Evolutionary conservation across 805 yeast genomes (phyloP), one percentile per base, ranked within the genome.

Genomic region (Dipodascopsis uninucleata): DNA sequence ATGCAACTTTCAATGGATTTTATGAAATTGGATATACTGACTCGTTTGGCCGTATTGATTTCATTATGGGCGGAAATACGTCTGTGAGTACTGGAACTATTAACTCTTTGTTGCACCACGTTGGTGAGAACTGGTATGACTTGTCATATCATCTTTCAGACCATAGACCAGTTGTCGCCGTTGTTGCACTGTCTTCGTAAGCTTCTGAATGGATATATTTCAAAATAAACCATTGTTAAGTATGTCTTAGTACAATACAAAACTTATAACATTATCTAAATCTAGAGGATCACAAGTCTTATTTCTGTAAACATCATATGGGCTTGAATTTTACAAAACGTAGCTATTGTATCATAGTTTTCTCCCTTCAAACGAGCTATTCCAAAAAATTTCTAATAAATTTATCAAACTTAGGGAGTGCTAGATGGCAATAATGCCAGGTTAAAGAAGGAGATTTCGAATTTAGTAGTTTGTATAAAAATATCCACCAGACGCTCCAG

Each of bases 141-240:
- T 7, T 25, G n/a, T 34, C 3, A 10, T 31, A 18, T 20, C 39
- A 43, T 31, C 25, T 39, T 10, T 39, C 45, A 7, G 47, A 43
- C 23, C 45, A 38, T 31, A 21, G 47, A 17, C 47, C 47, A 16
- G 31, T 39, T 22, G 28, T 42, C 5, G 34, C 39, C 7, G 47
- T 38, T 21, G 35, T 43, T n/a, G n/a, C n/a, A n/a, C n/a, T n/a
- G n/a, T n/a, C n/a, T n/a, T n/a, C n/a, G n/a, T n/a, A n/a, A n/a
- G n/a, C n/a, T n/a, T n/a, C n/a, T n/a, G n/a, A n/a, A n/a, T n/a
- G n/a, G n/a, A n/a, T n/a, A n/a, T n/a, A n/a, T n/a, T n/a, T n/a
- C n/a, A n/a, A n/a, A n/a, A n/a, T n/a, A n/a, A n/a, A n/a, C n/a
- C n/a, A n/a, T n/a, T n/a, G n/a, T n/a, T n/a, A n/a, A n/a, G n/a